Base-by-base conservation (phyloP, 306 rosid genomes). In the Potentilla sterilis region DNA sequence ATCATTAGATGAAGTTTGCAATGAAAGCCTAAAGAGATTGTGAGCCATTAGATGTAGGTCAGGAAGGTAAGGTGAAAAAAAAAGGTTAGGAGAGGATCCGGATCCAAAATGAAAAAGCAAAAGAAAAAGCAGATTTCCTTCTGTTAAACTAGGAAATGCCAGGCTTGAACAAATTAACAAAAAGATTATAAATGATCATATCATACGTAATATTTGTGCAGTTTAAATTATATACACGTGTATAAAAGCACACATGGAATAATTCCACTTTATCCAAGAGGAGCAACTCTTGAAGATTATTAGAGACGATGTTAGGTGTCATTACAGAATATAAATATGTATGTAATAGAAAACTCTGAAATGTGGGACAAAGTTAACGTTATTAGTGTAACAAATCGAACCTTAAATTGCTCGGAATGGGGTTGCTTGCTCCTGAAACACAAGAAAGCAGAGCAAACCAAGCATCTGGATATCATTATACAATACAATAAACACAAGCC, bases 371-470 rank as follows among this genome's bases (percentile, higher is more conserved):
- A 37, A 57, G 13, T 5, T 4, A 16, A 70, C 24, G 8, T 1
- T 66, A 66, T 37, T 49, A 1, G 18, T 9, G 57, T 42, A 28
- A 42, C 19, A 73, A 1, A 58, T 22, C 37, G 47, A 83, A 94
- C 98, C 97, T 91, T 86, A 59, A 37, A 79, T 77, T 64, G 83
- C 71, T 87, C 91, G 66, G 75, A 65, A 70, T 58, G 85, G 52
- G 80, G 32, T 77, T 86, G 85, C 87, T 89, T 86, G 82, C 77
- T 80, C 91, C 97, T 95, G 96, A 82, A 86, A 84, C 75, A 75
- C 67, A 86, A 88, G 37, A 85, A 64, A 72, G 79, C 38, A 78
- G 54, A 77, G 61, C 28, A 28, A 28, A 28, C 28, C 0, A 28
- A 28, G 28, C 28, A 28, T 28, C 28, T 28, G 28, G 28, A 28